Percentiles rank a stretch among this genome's conserved stretches.
Evolutionary conservation across 2,329 filamentous ascomycete genomes (phyloP).

Genomic region (Pyricularia pennisetigena): DNA sequence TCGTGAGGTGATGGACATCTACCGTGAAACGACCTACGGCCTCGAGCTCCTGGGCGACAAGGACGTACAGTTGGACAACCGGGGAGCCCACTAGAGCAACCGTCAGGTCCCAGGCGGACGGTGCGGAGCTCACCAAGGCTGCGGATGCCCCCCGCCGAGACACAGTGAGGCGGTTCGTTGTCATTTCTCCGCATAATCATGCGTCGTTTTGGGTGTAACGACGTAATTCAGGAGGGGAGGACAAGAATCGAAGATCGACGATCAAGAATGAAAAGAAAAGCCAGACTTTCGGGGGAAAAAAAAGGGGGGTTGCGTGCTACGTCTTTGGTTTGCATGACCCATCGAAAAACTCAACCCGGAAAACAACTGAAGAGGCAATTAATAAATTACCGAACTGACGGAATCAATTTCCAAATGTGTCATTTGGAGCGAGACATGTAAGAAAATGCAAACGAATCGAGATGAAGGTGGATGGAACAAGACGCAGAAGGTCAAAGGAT

Average conservation of each 20-base stretch:
- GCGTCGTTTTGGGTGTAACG: background rate
- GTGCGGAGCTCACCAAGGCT: background rate
- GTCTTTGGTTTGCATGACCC: background rate
- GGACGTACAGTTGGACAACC: conserved; percentile 15
- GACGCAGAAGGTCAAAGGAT: background rate
- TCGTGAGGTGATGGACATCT: conserved; percentile 18
- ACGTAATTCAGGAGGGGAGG: background rate
- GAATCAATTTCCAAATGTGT: background rate
- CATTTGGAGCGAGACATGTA: background rate
- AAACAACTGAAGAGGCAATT: background rate
- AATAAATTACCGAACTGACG: background rate
- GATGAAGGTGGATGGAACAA: background rate
- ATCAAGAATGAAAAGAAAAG: background rate
- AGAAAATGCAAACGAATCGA: background rate
- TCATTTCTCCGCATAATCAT: background rate
- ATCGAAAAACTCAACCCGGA: background rate
- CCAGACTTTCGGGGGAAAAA: background rate
- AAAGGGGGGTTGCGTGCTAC: background rate
- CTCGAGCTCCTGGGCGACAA: conserved; percentile 15
- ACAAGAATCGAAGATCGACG: background rate
- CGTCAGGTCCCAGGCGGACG: background rate
- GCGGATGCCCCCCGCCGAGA: background rate
- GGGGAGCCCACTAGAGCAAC: conserved; percentile 8
- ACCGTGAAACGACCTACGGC: conserved; percentile 17
- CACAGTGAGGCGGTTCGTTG: background rate